These are phyloP conservation scores for Hymenoscyphus albidus DNA, from an alignment of 2,329 filamentous ascomycete genomes.

Conservation along the genomic window DNA sequence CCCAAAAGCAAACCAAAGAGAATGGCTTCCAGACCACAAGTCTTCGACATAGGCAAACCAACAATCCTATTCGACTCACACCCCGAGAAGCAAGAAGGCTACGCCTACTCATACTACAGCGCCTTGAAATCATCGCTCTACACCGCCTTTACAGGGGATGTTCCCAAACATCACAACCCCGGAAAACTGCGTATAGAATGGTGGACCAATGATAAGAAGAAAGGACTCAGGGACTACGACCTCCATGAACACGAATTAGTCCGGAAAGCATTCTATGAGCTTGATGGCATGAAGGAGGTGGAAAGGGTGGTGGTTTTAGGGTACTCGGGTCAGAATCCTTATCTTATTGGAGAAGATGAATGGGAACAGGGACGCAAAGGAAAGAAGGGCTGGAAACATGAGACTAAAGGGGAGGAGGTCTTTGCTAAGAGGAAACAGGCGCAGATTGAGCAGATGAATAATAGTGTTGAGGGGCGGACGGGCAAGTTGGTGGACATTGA, in stretches of 20 bases:
- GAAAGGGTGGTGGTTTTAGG: conserved; percentile 27
- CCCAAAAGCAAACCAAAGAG: not conserved
- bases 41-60: conserved; percentile 17
- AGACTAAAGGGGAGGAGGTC: conserved; percentile 4
- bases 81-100: conserved; percentile 29
- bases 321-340: conserved; percentile 30
- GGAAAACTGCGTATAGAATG: conserved; percentile 29
- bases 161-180: conserved; percentile 23
- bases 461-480: conserved; percentile 9
- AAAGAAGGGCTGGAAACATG: conserved; percentile 8
- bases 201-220: conserved; percentile 25
- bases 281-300: conserved; percentile 26
- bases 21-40: not conserved
- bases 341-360: conserved; percentile 17
- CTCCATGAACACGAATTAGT: conserved; percentile 27
- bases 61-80: conserved; percentile 31
- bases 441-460: conserved; percentile 3
- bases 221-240: conserved; percentile 29
- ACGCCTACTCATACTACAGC: conserved; percentile 27
- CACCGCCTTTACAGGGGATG: conserved; percentile 28
- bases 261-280: conserved; percentile 23
- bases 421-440: conserved; percentile 2
- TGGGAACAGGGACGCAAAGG: not conserved
- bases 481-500: conserved; percentile 19
- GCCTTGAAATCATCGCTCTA: conserved; percentile 22